Percentiles rank a stretch among this genome's conserved stretches.
Evolutionary conservation across 768 basidiomycete genomes (phyloP).

Genomic region (Tubosaeta sp.): DNA sequence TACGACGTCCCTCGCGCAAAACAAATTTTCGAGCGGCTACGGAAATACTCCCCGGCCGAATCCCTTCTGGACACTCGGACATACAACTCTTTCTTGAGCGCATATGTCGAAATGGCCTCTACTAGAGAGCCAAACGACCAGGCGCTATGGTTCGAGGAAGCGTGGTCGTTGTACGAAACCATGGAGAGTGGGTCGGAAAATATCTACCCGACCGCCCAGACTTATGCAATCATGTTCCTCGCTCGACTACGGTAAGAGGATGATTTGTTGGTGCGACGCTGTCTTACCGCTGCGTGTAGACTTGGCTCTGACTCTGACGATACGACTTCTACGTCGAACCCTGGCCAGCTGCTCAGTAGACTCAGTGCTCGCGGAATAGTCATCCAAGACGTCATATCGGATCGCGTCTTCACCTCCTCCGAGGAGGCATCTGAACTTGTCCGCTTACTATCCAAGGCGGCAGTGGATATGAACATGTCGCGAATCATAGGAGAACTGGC

Average conservation of each 20-base stretch:
- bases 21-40: slow-evolving; percentile 63
- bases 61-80: slow-evolving; percentile 43
- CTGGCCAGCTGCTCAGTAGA: slow-evolving; percentile 37
- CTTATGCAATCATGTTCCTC: slow-evolving; percentile 68
- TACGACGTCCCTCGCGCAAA: slow-evolving; percentile 78
- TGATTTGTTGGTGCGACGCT: neutral
- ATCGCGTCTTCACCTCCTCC: slow-evolving; percentile 50
- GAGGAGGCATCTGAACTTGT: slow-evolving; percentile 56
- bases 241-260: slow-evolving; percentile 48
- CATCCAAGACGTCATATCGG: slow-evolving; percentile 49
- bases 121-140: slow-evolving; percentile 41
- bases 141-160: slow-evolving; percentile 57
- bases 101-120: slow-evolving; percentile 58
- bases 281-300: slow-evolving; percentile 27
- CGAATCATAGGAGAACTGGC: slow-evolving; percentile 54
- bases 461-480: slow-evolving; percentile 50
- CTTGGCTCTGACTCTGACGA: slow-evolving; percentile 34
- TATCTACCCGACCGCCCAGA: slow-evolving; percentile 47
- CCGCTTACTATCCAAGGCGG: slow-evolving; percentile 52
- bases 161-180: slow-evolving; percentile 54
- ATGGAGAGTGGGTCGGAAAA: slow-evolving; percentile 50
- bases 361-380: slow-evolving; percentile 49
- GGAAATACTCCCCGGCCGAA: slow-evolving; percentile 39
- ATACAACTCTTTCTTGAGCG: slow-evolving; percentile 65
- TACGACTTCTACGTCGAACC: slow-evolving; percentile 10